These are phyloP conservation scores for Straminergon stramineum DNA, from an alignment of 225 moss, liverwort and hornwort genomes.

Conservation along the genomic window DNA sequence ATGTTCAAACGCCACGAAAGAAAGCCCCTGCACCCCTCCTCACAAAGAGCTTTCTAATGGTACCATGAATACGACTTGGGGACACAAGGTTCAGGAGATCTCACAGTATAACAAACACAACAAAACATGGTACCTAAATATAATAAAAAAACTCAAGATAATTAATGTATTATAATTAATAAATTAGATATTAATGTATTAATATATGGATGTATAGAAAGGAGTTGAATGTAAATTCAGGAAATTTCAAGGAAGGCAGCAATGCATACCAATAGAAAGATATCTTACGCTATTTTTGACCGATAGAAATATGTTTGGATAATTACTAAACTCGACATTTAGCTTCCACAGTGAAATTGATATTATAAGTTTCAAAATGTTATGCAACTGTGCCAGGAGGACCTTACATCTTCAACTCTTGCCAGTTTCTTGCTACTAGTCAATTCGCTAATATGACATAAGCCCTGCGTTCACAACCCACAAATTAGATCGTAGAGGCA, in stretches of 20 bases:
- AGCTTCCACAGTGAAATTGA: background rate
- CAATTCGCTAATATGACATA: slow-evolving; percentile 90
- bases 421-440: slow-evolving; percentile 44
- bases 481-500: slow-evolving; percentile 1
- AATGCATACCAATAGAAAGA: background rate
- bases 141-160: too few species aligned
- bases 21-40: too few species aligned
- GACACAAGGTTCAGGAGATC: too few species aligned
- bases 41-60: too few species aligned
- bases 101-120: too few species aligned
- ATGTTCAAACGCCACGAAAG: too few species aligned
- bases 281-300: background rate
- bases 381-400: background rate
- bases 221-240: background rate
- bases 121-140: too few species aligned
- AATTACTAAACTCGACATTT: background rate
- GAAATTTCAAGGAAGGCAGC: background rate
- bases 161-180: too few species aligned
- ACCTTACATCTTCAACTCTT: slow-evolving; percentile 89
- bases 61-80: too few species aligned
- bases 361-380: background rate
- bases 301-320: background rate
- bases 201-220: too few species aligned
- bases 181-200: too few species aligned
- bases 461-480: slow-evolving; percentile 45